Conservation (phyloP, 163 green algal genomes). For the Chlorella variabilis region DNA sequence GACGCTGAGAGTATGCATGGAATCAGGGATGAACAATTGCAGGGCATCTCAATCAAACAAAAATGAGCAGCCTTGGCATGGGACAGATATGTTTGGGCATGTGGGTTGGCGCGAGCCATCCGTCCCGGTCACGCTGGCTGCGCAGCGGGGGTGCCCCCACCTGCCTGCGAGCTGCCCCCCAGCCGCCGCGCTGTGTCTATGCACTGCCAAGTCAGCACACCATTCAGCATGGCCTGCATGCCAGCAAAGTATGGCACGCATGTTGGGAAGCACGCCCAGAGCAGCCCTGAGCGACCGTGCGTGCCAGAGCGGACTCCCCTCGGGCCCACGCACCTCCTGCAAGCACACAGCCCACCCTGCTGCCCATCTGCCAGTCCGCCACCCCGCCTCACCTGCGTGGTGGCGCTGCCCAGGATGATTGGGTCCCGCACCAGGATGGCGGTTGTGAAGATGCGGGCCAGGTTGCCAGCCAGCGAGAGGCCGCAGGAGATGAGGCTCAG, state of each 20-base stretch:
- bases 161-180: neutral
- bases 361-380: neutral
- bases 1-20: no score
- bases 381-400: constrained; percentile 37
- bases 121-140: constrained; percentile 1
- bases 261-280: neutral
- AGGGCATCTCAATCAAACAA: no score
- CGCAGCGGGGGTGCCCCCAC: neutral
- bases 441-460: constrained; percentile 80
- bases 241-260: neutral
- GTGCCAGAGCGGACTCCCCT: no score
- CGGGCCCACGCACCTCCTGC: no score
- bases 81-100: no score
- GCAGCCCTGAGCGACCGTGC: no score
- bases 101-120: no score
- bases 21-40: no score
- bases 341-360: neutral
- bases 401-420: constrained; percentile 50
- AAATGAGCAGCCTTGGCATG: no score
- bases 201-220: constrained; percentile 19
- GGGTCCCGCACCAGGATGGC: constrained; percentile 69
- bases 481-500: constrained; percentile 72
- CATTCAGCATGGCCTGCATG: constrained; percentile 20
- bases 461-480: constrained; percentile 78
- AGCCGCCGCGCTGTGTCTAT: constrained; percentile 2